Base-by-base conservation (phyloP, 352 stramenopile genomes). In the Phytophthora aleatoria region DNA sequence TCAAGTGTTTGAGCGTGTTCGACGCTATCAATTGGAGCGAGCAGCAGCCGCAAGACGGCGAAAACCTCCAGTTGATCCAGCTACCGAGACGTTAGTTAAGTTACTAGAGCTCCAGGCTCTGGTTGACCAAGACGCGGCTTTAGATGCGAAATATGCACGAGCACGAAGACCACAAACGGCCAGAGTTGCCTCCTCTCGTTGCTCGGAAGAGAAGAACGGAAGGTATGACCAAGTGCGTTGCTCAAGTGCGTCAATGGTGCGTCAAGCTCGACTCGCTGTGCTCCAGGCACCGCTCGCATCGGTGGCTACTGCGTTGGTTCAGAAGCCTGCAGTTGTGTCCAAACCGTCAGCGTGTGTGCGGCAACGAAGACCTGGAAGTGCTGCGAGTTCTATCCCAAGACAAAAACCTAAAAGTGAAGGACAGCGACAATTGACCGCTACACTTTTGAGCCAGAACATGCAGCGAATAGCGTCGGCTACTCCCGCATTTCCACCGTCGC, bases 251-350 rank as follows among this genome's bases (percentile, higher is more conserved):
- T 76, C 67, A 28, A 64, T 89, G 55, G 75, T 73, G 53, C 75
- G 79, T 30, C 79, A 86, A 54, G 71, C 70, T 24, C 64, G 75
- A 24, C 61, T 89, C 20, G 67, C 81, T 33, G 78, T 79, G 20
- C 65, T 89, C 26, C 53, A 70, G 50, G 30, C 70, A 5, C 50
- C 70, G 8, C 50, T 64, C 13, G 42, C 43, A 16, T 33, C 27
- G 2, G 41, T 31, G 28, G 16, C 47, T 5, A 16, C 50, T 35
- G 36, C 15, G n/a, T 49, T 30, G 45, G 48, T 8, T 24, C 24
- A 45, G 15, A 59, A 48, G 20, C 2, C 43, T 20, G 16, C 28
- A 13, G 38, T 42, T 5, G 30, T 33, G 24, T n/a, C 41, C 26
- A 51, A 56, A 8, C 28, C 39, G 35, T 41, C 35, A 3, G 5